Percentiles rank a stretch among this genome's conserved stretches.
phyloP scores from a whole-genome alignment of 2,329 filamentous ascomycete species.

The Pseudocercospora musae region DNA sequence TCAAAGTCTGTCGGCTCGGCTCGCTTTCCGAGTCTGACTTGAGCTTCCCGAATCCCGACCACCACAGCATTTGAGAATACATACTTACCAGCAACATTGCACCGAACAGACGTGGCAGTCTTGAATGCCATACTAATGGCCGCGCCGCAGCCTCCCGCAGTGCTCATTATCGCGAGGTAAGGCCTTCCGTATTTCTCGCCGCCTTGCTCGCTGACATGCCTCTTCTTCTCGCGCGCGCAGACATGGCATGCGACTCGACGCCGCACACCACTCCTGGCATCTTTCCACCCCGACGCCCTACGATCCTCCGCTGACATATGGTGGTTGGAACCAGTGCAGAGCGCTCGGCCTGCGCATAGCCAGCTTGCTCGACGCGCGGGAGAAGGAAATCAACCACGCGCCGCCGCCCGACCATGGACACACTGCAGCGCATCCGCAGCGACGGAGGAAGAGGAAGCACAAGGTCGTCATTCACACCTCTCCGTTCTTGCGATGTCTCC shows the following conservation, averaged over 20 bases:
- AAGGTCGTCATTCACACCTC: slow-evolving; percentile 86
- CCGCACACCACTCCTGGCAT: slow-evolving; percentile 93
- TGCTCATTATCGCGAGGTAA: slow-evolving; percentile 51
- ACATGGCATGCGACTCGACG: slow-evolving; percentile 90
- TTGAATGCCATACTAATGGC: background rate
- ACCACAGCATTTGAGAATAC: too few relatives aligned
- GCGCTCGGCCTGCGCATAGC: slow-evolving; percentile 79
- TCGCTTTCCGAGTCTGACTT: too few relatives aligned
- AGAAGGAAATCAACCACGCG: slow-evolving; percentile 43
- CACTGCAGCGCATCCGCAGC: slow-evolving; percentile 10
- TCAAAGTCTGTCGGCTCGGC: too few relatives aligned
- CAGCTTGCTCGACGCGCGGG: slow-evolving; percentile 59
- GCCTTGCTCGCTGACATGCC: slow-evolving; percentile 9
- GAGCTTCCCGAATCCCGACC: too few relatives aligned
- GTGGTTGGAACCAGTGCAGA: slow-evolving; percentile 84
- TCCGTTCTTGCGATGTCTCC: slow-evolving; percentile 89
- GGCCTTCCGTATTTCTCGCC: too few relatives aligned
- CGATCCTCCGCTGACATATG: slow-evolving; percentile 91
- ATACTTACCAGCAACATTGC: too few relatives aligned
- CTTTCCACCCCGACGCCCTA: slow-evolving; percentile 89
- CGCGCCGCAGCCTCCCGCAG: slow-evolving; percentile 43
- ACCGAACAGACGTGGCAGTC: background rate
- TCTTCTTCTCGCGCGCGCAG: slow-evolving; percentile 42
- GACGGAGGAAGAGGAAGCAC: slow-evolving; percentile 55
- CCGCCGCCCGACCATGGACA: slow-evolving; percentile 13